phyloP scores from a whole-genome alignment of 768 basidiomycete genomes.

The Leucogyrophana mollusca region DNA sequence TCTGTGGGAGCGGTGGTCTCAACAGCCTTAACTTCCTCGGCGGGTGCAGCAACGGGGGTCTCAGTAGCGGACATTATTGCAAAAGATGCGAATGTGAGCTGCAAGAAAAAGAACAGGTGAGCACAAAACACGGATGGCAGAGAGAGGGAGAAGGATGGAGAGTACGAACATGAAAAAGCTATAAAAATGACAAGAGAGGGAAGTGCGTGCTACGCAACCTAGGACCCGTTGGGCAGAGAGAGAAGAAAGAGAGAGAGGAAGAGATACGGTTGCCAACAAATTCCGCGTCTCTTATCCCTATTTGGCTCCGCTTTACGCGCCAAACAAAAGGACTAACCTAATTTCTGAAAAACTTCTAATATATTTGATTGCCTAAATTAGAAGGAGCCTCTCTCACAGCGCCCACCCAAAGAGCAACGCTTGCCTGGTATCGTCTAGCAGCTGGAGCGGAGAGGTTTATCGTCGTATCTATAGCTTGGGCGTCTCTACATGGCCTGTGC shows the following conservation, averaged over 20 bases:
- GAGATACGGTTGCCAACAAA: constrained; percentile 35
- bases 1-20: constrained; percentile 38
- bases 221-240: constrained; percentile 48
- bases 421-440: too few relatives aligned
- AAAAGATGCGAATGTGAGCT: constrained; percentile 57
- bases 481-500: constrained; percentile 24
- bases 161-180: constrained; percentile 46
- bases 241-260: constrained; percentile 60
- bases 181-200: constrained; percentile 60
- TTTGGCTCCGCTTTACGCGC: constrained; percentile 39
- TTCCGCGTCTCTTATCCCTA: constrained; percentile 40
- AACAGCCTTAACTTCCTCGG: constrained; percentile 53
- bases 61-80: constrained; percentile 85
- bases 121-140: constrained; percentile 2
- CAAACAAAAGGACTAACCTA: constrained; percentile 38
- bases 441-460: background rate
- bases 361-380: constrained; percentile 6
- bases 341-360: constrained; percentile 17
- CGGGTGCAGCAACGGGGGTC: constrained; percentile 44
- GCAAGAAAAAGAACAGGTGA: constrained; percentile 17
- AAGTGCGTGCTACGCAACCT: constrained; percentile 57
- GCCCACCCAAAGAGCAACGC: background rate
- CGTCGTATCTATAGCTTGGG: background rate
- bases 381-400: constrained; percentile 8
- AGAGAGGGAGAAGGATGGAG: constrained; percentile 10